Base-by-base conservation (phyloP, 257 asterid species). In the Plantago ovata region DNA sequence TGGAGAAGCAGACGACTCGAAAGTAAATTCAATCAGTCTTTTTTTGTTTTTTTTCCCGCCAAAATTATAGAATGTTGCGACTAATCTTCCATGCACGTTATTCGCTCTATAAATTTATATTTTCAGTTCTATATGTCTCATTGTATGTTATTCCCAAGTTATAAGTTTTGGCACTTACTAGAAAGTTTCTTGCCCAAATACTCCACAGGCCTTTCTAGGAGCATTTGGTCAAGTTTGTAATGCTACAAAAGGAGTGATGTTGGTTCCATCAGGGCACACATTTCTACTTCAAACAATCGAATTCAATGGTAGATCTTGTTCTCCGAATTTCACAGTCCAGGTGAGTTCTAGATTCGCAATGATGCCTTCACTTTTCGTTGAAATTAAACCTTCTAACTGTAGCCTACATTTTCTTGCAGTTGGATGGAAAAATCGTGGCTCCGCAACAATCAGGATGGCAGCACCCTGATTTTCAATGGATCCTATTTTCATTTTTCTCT, bases 341-440 rank as follows among this genome's bases (percentile, higher is more conserved):
- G 78, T 72, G 59, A 63, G 8, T 24, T 52, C 23, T 8, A 24
- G 18, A 3, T 8, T 28, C 36, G 4, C 36, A 28, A 28, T 28
- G 7, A 24, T 24, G 7, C 4, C 6, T 28, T 28, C 36, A 28
- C 4, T 28, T 28, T 28, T 4, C 3, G 3, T 28, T n/a, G n/a
- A n/a, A n/a, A n/a, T n/a, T n/a, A n/a, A n/a, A n/a, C n/a, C n/a
- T n/a, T n/a, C n/a, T n/a, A n/a, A n/a, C n/a, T n/a, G n/a, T n/a
- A n/a, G n/a, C n/a, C n/a, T n/a, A n/a, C n/a, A n/a, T n/a, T n/a
- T 24, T 28, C 4, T 16, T 51, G 32, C 38, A 72, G 78, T 21
- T 72, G 24, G 68, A 72, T 10, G 78, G 74, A 6, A 53, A n/a
- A n/a, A 63, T 72, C 20, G 61, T 67, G 6, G 78, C 74, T 14